Conservation (phyloP, 2,329 filamentous ascomycete species). For the Canariomyces notabilis region DNA sequence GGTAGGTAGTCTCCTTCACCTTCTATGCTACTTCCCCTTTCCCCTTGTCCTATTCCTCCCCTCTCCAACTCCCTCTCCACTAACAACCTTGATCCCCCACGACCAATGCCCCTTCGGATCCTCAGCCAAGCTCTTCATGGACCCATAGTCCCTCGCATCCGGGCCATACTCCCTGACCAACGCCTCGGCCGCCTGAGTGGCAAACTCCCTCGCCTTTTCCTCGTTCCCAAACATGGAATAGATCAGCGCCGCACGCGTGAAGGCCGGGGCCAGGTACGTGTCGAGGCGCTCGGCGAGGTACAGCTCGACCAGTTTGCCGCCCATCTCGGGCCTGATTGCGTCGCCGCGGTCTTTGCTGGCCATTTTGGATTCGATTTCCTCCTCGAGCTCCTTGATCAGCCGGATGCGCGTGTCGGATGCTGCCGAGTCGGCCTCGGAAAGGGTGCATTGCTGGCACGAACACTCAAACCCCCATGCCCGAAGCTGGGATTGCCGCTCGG, state of each 20-base stretch:
- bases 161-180: slow-evolving; percentile 31
- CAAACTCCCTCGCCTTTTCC: slow-evolving; percentile 29
- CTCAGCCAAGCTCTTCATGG: slow-evolving; percentile 32
- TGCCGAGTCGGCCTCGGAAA: slow-evolving; percentile 14
- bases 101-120: slow-evolving; percentile 32
- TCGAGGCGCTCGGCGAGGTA: slow-evolving; percentile 32
- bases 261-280: slow-evolving; percentile 32
- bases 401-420: slow-evolving; percentile 32
- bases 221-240: slow-evolving; percentile 34
- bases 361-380: slow-evolving; percentile 25
- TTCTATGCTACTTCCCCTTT: neutral
- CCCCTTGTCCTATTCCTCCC: neutral
- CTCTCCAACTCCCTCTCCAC: neutral
- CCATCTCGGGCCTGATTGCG: slow-evolving; percentile 25
- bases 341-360: neutral
- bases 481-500: slow-evolving; percentile 30
- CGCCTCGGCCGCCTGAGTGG: slow-evolving; percentile 30
- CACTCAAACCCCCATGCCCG: slow-evolving; percentile 35
- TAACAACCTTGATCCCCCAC: slow-evolving; percentile 24
- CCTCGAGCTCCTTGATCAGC: slow-evolving; percentile 28
- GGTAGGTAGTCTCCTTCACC: neutral
- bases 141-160: slow-evolving; percentile 24
- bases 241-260: slow-evolving; percentile 36
- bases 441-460: slow-evolving; percentile 30
- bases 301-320: slow-evolving; percentile 28